Evolutionary conservation across 140 eudicot species (phyloP).

Genomic region (Oenanthe javanica): DNA sequence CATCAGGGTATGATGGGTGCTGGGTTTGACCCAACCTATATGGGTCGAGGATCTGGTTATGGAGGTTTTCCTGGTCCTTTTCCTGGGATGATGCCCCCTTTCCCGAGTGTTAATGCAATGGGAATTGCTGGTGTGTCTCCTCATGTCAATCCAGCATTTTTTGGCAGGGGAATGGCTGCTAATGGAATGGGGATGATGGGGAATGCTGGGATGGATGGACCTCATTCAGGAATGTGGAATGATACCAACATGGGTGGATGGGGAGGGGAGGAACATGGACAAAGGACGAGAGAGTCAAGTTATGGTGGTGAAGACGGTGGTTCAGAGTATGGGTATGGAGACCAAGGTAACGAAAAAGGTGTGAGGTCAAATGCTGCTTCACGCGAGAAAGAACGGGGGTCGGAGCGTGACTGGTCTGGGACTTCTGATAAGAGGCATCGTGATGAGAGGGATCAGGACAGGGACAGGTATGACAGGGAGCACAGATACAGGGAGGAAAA

Average conservation of each 20-base stretch:
- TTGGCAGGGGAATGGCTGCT: constrained; percentile 70
- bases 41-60: constrained; percentile 89
- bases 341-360: constrained; percentile 67
- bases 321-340: constrained; percentile 85
- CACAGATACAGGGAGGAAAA: constrained; percentile 57
- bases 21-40: constrained; percentile 78
- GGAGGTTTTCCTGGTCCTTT: constrained; percentile 92
- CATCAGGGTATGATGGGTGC: constrained; percentile 94
- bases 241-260: constrained; percentile 74
- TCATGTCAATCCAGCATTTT: constrained; percentile 92
- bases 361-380: constrained; percentile 53
- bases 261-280: constrained; percentile 79
- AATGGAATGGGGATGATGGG: constrained; percentile 96
- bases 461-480: constrained; percentile 64
- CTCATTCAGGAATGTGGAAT: constrained; percentile 82
- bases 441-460: constrained; percentile 63
- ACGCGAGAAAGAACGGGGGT: constrained; percentile 62
- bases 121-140: constrained; percentile 94
- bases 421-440: constrained; percentile 71
- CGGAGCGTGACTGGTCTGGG: constrained; percentile 81
- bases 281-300: constrained; percentile 76
- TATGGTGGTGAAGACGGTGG: constrained; percentile 94
- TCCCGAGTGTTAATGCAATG: constrained; percentile 69
- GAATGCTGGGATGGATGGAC: constrained; percentile 66
- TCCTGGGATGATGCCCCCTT: constrained; percentile 90